phyloP scores from a whole-genome alignment of 108 stramenopile genomes.

The Phaeodactylum tricornutum region DNA sequence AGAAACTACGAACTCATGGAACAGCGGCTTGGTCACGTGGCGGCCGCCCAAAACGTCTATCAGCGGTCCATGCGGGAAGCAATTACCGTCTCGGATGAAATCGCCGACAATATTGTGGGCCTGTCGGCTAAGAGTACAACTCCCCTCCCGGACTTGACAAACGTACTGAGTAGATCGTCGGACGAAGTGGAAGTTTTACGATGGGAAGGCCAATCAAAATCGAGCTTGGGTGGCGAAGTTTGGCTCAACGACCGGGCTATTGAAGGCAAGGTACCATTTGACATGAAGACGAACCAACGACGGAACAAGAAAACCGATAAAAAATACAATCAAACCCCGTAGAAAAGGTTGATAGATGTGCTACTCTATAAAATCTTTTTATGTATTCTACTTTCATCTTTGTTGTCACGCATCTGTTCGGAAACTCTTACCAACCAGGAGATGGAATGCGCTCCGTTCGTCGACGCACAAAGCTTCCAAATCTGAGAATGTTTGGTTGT shows the following conservation, averaged over 20 bases:
- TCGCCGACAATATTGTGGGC: not conserved
- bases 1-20: conserved; percentile 81
- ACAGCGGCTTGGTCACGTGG: conserved; percentile 45
- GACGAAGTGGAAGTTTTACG: conserved; percentile 57
- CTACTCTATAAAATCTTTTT: not conserved
- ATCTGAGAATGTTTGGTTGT: not conserved
- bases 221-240: conserved; percentile 46
- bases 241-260: conserved; percentile 66
- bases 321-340: not conserved
- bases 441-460: not conserved
- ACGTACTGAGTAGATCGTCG: conserved; percentile 3
- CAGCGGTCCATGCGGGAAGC: conserved; percentile 65
- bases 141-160: not conserved
- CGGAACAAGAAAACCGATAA: conserved; percentile 1
- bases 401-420: not conserved
- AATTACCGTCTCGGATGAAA: conserved; percentile 21
- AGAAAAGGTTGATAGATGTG: too few species aligned
- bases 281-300: not conserved
- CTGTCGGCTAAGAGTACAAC: not conserved
- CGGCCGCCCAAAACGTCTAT: conserved; percentile 52
- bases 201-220: conserved; percentile 29
- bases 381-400: not conserved
- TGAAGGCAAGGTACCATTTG: conserved; percentile 1
- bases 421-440: not conserved
- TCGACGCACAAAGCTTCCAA: not conserved